Percentiles rank a stretch among this genome's conserved stretches.
phyloP scores from a whole-genome alignment of 2,329 filamentous ascomycete species.

The Arthrobotrys megalospora region DNA sequence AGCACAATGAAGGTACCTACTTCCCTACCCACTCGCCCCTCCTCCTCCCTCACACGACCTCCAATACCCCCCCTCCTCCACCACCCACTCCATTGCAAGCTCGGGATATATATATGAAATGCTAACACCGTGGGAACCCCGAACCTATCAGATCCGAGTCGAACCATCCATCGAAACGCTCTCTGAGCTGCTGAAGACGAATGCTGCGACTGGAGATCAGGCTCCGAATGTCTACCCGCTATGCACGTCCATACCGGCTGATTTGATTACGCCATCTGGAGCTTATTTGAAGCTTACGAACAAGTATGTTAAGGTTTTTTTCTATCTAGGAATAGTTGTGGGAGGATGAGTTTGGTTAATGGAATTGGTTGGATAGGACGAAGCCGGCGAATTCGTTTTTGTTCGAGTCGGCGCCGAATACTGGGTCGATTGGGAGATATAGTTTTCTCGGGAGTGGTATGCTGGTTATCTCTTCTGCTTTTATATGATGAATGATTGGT shows the following conservation, averaged over 20 bases:
- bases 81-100: not conserved
- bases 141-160: constrained; percentile 47
- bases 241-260: constrained; percentile 87
- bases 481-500: constrained; percentile 66
- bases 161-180: constrained; percentile 55
- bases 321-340: not conserved
- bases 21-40: not conserved
- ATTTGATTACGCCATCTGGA: constrained; percentile 92
- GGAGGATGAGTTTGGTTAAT: not conserved
- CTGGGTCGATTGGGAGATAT: constrained; percentile 92
- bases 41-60: not conserved
- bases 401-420: constrained; percentile 92
- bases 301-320: constrained; percentile 71
- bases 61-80: too few species aligned
- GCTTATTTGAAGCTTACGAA: constrained; percentile 93
- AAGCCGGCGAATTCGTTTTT: constrained; percentile 88
- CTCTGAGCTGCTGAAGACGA: constrained; percentile 50
- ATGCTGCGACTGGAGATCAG: constrained; percentile 63
- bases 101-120: not conserved
- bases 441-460: constrained; percentile 89
- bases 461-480: constrained; percentile 62
- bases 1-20: constrained; percentile 29
- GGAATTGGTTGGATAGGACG: constrained; percentile 66
- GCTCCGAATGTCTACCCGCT: constrained; percentile 84
- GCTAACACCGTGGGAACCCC: constrained; percentile 23